A percentile compares a stretch with the other conserved stretches of the same genome.
Evolutionary conservation across 2,329 filamentous ascomycete genomes (phyloP).

Genomic region (Phaeosphaeria sp.): DNA sequence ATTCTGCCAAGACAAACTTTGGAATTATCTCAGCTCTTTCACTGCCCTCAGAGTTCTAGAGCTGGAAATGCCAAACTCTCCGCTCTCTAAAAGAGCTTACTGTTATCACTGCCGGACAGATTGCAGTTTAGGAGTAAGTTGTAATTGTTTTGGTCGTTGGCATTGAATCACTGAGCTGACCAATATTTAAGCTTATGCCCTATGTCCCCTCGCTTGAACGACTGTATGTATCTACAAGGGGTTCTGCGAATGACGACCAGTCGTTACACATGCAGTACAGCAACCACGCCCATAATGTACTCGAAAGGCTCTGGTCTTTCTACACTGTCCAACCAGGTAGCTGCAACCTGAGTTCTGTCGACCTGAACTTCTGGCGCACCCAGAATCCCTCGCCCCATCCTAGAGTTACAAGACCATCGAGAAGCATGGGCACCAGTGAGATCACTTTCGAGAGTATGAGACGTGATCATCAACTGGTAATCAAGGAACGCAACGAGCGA

Average conservation of each 20-base stretch:
- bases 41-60: background rate
- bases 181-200: background rate
- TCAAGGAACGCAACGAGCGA: background rate
- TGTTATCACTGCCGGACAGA: background rate
- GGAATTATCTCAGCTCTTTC: background rate
- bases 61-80: background rate
- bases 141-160: background rate
- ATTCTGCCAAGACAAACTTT: background rate
- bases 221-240: background rate
- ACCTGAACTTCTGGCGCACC: slow-evolving; percentile 18
- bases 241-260: background rate
- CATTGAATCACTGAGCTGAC: background rate
- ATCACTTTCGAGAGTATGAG: slow-evolving; percentile 3
- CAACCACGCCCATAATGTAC: slow-evolving; percentile 12
- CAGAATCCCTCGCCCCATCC: slow-evolving; percentile 1
- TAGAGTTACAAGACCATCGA: background rate
- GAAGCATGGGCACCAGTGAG: background rate
- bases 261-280: slow-evolving; percentile 4
- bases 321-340: background rate
- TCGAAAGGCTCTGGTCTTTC: background rate
- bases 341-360: background rate
- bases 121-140: background rate
- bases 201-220: slow-evolving; percentile 1
- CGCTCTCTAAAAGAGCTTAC: background rate
- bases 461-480: background rate